Conservation (phyloP, 2,329 filamentous ascomycete genomes). For the Arthrobotrys sphaeroides region DNA sequence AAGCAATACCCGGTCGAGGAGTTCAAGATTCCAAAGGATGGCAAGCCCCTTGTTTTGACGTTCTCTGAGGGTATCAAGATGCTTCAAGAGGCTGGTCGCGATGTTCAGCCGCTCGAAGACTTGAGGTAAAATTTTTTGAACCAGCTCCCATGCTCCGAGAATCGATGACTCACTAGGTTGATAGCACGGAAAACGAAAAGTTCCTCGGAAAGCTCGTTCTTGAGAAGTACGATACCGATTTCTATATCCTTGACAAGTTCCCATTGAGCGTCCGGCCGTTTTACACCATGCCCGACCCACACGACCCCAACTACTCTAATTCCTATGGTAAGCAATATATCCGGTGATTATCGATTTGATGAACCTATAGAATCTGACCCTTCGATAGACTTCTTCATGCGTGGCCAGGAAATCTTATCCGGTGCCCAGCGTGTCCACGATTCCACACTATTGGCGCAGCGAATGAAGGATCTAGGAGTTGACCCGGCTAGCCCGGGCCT, state of each 20-base stretch:
- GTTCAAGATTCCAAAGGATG: slow-evolving; percentile 77
- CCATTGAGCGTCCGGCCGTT: slow-evolving; percentile 87
- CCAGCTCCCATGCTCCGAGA: background rate
- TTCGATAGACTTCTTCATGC: slow-evolving; percentile 80
- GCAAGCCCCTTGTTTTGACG: slow-evolving; percentile 75
- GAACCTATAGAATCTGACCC: background rate
- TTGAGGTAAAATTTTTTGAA: slow-evolving; percentile 66
- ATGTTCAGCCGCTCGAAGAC: slow-evolving; percentile 80
- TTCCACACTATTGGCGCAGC: slow-evolving; percentile 76
- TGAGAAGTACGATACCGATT: slow-evolving; percentile 91
- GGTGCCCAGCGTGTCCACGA: slow-evolving; percentile 92
- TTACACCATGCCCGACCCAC: slow-evolving; percentile 83
- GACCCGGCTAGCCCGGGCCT: slow-evolving; percentile 78
- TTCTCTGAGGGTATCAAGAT: slow-evolving; percentile 82
- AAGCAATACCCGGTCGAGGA: slow-evolving; percentile 79
- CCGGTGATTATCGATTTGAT: background rate
- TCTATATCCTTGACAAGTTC: slow-evolving; percentile 97
- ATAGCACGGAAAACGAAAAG: slow-evolving; percentile 79
- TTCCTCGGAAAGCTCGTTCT: slow-evolving; percentile 87
- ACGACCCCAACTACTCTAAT: slow-evolving; percentile 73
- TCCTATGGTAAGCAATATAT: slow-evolving; percentile 62
- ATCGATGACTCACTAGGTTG: background rate
- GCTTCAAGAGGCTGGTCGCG: slow-evolving; percentile 78
- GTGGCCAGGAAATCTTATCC: slow-evolving; percentile 90
- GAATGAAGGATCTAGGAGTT: slow-evolving; percentile 80